phyloP scores from a whole-genome alignment of 1,139 yeast genomes.

The Pichia sp. region DNA sequence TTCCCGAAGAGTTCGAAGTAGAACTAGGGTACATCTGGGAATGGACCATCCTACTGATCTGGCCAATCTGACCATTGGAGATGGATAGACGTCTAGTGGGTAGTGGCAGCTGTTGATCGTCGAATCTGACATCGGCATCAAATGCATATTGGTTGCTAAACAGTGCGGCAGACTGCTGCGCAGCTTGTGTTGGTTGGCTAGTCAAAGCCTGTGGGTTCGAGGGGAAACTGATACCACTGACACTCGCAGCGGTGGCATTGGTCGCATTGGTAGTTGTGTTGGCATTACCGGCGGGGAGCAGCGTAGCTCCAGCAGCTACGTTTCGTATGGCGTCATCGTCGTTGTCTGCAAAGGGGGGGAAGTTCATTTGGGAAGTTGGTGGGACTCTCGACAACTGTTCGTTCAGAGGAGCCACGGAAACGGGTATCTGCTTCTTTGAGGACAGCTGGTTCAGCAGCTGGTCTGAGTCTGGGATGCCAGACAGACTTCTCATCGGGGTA shows the following conservation, averaged over 20 bases:
- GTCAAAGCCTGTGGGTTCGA: not conserved
- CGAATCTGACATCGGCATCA: constrained; percentile 4
- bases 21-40: constrained; percentile 11
- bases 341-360: not conserved
- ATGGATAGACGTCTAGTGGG: constrained; percentile 62
- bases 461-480: constrained; percentile 4
- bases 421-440: not conserved
- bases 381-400: not conserved
- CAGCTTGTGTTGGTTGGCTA: not conserved
- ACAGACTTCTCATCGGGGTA: too few species aligned
- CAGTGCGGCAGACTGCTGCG: not conserved
- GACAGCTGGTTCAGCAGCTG: not conserved
- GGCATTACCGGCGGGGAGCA: not conserved
- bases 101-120: constrained; percentile 11
- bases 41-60: constrained; percentile 38
- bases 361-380: not conserved
- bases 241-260: too few species aligned
- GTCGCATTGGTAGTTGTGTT: not conserved
- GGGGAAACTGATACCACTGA: too few species aligned
- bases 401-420: not conserved
- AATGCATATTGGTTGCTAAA: not conserved
- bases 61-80: constrained; percentile 77
- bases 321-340: not conserved
- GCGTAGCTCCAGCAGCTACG: not conserved
- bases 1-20: constrained; percentile 6